Evolutionary conservation across 1,284 basidiomycete species (phyloP), one percentile per base, ranked within the genome.

Genomic region (Singerocomus rubriflavus): DNA sequence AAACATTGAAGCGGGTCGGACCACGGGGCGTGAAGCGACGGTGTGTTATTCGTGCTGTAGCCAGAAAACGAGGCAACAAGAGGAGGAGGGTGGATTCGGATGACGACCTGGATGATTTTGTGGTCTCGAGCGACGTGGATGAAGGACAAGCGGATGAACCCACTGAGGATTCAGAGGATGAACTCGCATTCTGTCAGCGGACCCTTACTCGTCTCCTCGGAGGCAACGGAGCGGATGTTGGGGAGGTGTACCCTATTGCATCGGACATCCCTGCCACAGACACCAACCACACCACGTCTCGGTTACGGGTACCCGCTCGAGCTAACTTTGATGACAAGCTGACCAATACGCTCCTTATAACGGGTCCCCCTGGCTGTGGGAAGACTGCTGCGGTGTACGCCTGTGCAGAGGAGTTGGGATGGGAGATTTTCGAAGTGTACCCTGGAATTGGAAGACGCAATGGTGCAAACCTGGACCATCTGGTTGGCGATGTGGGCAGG

Each of bases 401-500:
- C 0, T 95, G 93, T 57, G 93, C 95, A 4, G 81, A 87, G 38
- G 93, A 98, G 68, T 78, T 99, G 17, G 93, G 89, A 5, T 99
- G 91, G 88, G 91, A 97, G 46, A 85, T 99, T 11, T 98, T 99
- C 63, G 97, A 99, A 68, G 91, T 99, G 9, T 92, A 94, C 70
- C 90, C 97, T n/a, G 97, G 97, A 5, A 86, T 95, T 52, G 92
- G 92, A 25, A 88, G 82, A 62, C 81, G 97, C 21, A 90, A 83
- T 39, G 91, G 89, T 3, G 77, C 84, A 32, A 91, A 85, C 55
- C 71, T 99, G 51, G 82, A 89, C 48, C 76, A 79, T 47, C 79
- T 96, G 52, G 84, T 99, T 21, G 97, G 97, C 10, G 93, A 97
- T 57, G 91, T 98, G 1, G 91, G 91, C 10, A 90, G 83, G 70